Conservation (phyloP, 331 rosid species). For the Pyrus hybrid region DNA sequence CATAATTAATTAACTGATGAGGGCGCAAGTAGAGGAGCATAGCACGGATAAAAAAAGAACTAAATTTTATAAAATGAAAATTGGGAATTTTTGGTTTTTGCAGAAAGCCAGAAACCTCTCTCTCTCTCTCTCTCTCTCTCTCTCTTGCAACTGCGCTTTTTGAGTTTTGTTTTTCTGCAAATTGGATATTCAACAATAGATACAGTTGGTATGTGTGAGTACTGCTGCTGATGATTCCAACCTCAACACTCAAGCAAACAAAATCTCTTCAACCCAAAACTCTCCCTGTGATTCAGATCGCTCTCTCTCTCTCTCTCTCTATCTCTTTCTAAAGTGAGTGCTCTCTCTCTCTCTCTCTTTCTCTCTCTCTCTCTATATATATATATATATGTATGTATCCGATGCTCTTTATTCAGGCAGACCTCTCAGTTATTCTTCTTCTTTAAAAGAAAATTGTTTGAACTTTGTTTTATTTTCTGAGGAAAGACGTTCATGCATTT, state of each 20-base stretch:
- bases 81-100: conserved; percentile 7
- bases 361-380: background rate
- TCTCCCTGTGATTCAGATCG: conserved; percentile 6
- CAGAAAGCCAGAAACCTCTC: background rate
- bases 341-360: background rate
- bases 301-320: background rate
- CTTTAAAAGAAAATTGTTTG: background rate
- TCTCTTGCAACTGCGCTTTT: conserved; percentile 8
- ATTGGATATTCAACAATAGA: background rate
- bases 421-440: background rate
- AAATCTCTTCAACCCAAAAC: background rate
- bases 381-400: background rate
- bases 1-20: conserved; percentile 21
- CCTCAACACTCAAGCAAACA: background rate
- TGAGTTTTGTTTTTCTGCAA: conserved; percentile 3
- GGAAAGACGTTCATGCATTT: background rate
- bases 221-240: background rate
- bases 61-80: background rate
- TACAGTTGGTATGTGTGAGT: background rate
- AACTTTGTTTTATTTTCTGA: background rate
- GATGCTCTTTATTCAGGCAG: background rate
- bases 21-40: conserved; percentile 23
- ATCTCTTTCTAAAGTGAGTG: conserved; percentile 1
- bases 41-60: background rate
- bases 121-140: background rate